Percentiles rank a stretch among this genome's conserved stretches.
These are phyloP conservation scores for Carpinus viminea DNA, from an alignment of 306 rosid genomes.

Conservation along the genomic window DNA sequence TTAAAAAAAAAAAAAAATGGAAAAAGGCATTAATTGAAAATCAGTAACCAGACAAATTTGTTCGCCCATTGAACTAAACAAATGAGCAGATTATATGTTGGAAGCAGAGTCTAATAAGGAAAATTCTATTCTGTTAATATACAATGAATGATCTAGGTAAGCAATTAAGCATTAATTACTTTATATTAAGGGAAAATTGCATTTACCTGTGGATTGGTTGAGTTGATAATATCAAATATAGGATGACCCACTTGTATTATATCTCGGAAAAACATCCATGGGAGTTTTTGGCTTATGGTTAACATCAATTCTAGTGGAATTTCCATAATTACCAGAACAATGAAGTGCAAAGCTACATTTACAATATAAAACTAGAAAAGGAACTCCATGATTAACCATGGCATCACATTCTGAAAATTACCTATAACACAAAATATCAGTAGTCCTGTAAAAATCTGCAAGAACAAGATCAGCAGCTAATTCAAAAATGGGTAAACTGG, in stretches of 20 bases:
- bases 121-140: not conserved
- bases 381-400: conserved; percentile 3
- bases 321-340: conserved; percentile 86
- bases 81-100: not conserved
- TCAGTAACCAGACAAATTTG: not conserved
- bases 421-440: not conserved
- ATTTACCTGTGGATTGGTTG: conserved; percentile 88
- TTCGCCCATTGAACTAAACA: not conserved
- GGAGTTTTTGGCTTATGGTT: conserved; percentile 83
- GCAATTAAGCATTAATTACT: conserved; percentile 1
- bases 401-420: not conserved
- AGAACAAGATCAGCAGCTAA: not conserved
- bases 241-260: conserved; percentile 93
- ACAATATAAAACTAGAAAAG: not conserved
- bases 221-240: conserved; percentile 88
- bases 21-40: conserved; percentile 13
- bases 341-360: conserved; percentile 19
- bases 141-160: not conserved
- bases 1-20: not conserved
- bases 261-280: conserved; percentile 99
- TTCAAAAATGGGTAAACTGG: not conserved
- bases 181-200: conserved; percentile 16
- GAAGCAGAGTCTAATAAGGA: not conserved
- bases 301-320: conserved; percentile 91
- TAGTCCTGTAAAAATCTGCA: not conserved